Base-by-base conservation (phyloP, 1,284 basidiomycete genomes). In the Termitomyces sp. region DNA sequence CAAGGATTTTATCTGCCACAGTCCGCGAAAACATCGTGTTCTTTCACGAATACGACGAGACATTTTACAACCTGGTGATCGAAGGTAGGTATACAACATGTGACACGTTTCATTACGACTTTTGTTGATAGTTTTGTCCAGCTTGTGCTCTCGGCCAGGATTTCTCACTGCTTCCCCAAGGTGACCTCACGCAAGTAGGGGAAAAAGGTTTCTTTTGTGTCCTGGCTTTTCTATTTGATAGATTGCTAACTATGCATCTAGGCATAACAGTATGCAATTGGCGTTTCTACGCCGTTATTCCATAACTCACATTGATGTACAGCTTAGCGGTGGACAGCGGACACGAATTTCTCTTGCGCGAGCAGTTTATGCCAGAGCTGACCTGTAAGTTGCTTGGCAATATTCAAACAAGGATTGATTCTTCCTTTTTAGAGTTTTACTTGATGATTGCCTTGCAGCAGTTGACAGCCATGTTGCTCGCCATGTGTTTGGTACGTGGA, bases 1-100 rank as follows among this genome's bases (percentile, higher is more conserved):
- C 54, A n/a, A 88, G 88, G 90, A 83, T 94, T 50, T 79, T 94
- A 67, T 91, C 88, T 1, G 83, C 90, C 0, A 86, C 90, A 0
- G 82, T 96, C 53, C 82, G 86, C 51, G 90, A 94, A 51, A 97
- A 96, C 64, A 96, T 97, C 57, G 66, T 92, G 34, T 98, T 98
- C 72, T 94, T 88, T 7, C 90, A 94, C 67, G 81, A 86, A 58
- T 97, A 89, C 59, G 91, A 97, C 54, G 86, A 90, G 58, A 76
- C 71, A 0, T 91, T 88, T 61, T 91, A 90, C 61, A 78, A 87
- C 52, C 62, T 84, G 15, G 88, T 90, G n/a, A 66, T 90, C 3
- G 86, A 91, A 73, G 87, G 87, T 86, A 73, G 87, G 87, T 86
- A 44, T 17, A n/a, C 0, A 30, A 30, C 1, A 26, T 34, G 19